Percentiles rank a stretch among this genome's conserved stretches.
Evolutionary conservation across 192 early-diverging fungal species (phyloP).

Genomic region (Oehlia diaphana): DNA sequence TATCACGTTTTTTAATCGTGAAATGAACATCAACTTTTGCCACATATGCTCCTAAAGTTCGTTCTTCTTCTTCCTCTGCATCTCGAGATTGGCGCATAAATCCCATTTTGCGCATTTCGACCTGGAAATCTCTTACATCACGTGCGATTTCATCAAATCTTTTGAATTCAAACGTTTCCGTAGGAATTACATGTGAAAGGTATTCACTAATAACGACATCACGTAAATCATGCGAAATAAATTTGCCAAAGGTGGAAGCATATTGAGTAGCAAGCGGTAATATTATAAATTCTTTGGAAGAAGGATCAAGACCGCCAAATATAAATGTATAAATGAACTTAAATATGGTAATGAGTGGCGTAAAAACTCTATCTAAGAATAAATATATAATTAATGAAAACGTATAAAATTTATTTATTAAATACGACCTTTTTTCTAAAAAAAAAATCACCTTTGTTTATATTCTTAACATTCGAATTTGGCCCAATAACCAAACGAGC

Average conservation of each 20-base stretch:
- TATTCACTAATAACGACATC: slow-evolving; percentile 34
- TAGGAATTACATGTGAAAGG: slow-evolving; percentile 34
- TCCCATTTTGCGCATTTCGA: slow-evolving; percentile 42
- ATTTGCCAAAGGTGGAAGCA: slow-evolving; percentile 16
- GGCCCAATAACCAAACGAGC: slow-evolving; percentile 9
- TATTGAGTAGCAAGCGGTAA: slow-evolving; percentile 22
- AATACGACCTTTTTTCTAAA: background rate
- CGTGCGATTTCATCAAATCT: slow-evolving; percentile 33
- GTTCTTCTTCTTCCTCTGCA: slow-evolving; percentile 31
- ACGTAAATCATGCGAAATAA: slow-evolving; percentile 25
- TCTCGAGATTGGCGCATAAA: slow-evolving; percentile 19
- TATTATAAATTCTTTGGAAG: background rate
- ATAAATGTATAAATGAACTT: slow-evolving; percentile 28
- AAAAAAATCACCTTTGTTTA: background rate
- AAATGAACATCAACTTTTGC: slow-evolving; percentile 51
- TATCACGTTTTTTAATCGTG: slow-evolving; percentile 45
- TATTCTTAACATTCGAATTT: background rate
- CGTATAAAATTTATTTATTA: background rate
- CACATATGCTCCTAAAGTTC: slow-evolving; percentile 42
- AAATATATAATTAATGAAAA: background rate
- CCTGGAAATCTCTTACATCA: slow-evolving; percentile 33
- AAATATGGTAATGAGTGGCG: slow-evolving; percentile 2
- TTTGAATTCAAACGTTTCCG: slow-evolving; percentile 30
- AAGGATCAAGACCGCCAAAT: slow-evolving; percentile 20
- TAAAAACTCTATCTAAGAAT: slow-evolving; percentile 14